Percentiles rank a stretch among this genome's conserved stretches.
phyloP scores from a whole-genome alignment of 1,284 basidiomycete species.

The Ganoderma meredithae region DNA sequence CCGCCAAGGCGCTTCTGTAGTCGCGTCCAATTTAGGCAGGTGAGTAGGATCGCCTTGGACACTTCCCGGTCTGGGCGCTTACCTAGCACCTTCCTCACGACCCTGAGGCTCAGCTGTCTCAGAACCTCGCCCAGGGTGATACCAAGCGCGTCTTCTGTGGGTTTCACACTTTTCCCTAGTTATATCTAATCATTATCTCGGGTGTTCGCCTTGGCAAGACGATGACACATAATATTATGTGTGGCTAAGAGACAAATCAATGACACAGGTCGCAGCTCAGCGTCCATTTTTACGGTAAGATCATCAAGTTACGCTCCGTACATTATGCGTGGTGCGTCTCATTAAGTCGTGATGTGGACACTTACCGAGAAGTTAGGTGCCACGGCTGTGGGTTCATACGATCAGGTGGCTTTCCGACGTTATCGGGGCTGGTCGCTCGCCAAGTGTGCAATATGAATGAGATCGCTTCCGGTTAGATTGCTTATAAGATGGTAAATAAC shows the following conservation, averaged over 20 bases:
- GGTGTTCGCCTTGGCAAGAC: background rate
- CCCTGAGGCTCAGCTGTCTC: slow-evolving; percentile 7
- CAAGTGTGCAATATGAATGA: background rate
- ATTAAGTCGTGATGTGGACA: background rate
- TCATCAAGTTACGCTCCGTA: background rate
- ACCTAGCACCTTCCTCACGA: background rate
- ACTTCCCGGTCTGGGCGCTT: slow-evolving; percentile 3
- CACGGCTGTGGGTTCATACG: background rate
- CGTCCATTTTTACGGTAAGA: background rate
- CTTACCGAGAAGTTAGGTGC: background rate
- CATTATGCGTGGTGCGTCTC: background rate
- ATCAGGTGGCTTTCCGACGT: slow-evolving; percentile 7
- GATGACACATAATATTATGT: background rate
- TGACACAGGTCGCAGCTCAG: background rate
- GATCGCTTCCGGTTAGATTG: background rate
- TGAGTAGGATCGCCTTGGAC: slow-evolving; percentile 15
- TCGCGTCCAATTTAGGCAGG: slow-evolving; percentile 15
- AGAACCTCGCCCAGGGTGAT: background rate
- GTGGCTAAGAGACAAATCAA: background rate
- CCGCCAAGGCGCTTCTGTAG: background rate
- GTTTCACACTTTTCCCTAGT: background rate
- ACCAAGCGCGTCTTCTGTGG: background rate
- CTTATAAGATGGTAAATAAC: background rate
- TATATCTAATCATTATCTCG: background rate
- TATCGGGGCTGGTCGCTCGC: slow-evolving; percentile 6